These are phyloP conservation scores for Margaritispora aquatica DNA, from an alignment of 495 filamentous ascomycete genomes.

Conservation along the genomic window DNA sequence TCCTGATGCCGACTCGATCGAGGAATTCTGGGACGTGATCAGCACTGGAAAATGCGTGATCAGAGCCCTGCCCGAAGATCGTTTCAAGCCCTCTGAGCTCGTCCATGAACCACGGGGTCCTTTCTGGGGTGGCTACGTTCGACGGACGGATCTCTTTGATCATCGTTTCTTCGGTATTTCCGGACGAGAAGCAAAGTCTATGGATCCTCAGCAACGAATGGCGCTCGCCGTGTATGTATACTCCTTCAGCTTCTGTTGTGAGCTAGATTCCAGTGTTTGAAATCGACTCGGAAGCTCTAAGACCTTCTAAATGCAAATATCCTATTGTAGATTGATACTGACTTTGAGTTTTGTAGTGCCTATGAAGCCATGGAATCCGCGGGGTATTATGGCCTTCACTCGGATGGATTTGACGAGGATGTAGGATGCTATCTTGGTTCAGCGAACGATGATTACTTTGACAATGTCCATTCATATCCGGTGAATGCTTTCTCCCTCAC, in stretches of 20 bases:
- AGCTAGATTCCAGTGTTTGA: too few relatives aligned
- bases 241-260: too few relatives aligned
- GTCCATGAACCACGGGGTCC: not conserved
- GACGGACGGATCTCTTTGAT: constrained; percentile 24
- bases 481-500: constrained; percentile 35
- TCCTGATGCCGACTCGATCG: constrained; percentile 29
- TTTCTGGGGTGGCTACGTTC: not conserved
- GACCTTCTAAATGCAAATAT: too few relatives aligned
- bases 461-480: constrained; percentile 31
- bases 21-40: not conserved
- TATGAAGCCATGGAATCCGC: too few relatives aligned
- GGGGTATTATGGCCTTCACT: too few relatives aligned
- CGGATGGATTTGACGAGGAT: too few relatives aligned
- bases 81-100: not conserved
- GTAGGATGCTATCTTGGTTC: constrained; percentile 25
- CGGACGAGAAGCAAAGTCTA: constrained; percentile 46
- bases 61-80: not conserved
- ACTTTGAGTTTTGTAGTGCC: too few relatives aligned
- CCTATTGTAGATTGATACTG: too few relatives aligned
- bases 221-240: too few relatives aligned
- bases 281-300: too few relatives aligned
- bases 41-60: not conserved
- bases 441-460: constrained; percentile 30
- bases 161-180: constrained; percentile 50
- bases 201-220: constrained; percentile 50